Evolutionary conservation across 352 stramenopile species (phyloP).

Genomic region (Globisporangium mamillatum): DNA sequence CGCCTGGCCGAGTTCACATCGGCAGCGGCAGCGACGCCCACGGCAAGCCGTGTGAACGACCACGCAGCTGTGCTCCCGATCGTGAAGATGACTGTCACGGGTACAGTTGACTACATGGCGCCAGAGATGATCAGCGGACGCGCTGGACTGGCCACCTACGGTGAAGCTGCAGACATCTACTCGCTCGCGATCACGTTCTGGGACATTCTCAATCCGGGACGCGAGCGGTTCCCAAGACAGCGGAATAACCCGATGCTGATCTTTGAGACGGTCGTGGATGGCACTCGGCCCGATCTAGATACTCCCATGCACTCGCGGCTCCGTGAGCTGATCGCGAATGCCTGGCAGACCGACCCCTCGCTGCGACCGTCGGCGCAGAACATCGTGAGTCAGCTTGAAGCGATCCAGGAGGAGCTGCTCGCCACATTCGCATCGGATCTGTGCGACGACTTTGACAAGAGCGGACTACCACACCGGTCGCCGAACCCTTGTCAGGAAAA

Average conservation of each 20-base stretch:
- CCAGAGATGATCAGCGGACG: slow-evolving; percentile 62
- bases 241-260: slow-evolving; percentile 45
- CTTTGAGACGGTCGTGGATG: slow-evolving; percentile 48
- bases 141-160: slow-evolving; percentile 48
- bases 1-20: not conserved
- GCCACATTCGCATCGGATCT: slow-evolving; percentile 44
- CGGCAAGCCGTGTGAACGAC: not conserved
- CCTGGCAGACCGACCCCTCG: slow-evolving; percentile 55
- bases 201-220: slow-evolving; percentile 60
- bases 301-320: slow-evolving; percentile 33
- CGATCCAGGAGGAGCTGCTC: slow-evolving; percentile 60
- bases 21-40: not conserved
- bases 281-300: slow-evolving; percentile 45
- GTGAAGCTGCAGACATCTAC: slow-evolving; percentile 69
- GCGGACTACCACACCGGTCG: not conserved
- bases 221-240: slow-evolving; percentile 39
- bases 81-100: slow-evolving; percentile 61
- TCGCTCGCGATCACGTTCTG: slow-evolving; percentile 60
- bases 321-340: slow-evolving; percentile 50
- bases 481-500: slow-evolving; percentile 15
- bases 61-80: not conserved
- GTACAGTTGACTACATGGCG: slow-evolving; percentile 75
- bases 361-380: slow-evolving; percentile 40
- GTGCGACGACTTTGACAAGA: slow-evolving; percentile 35
- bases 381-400: slow-evolving; percentile 49